These are phyloP conservation scores for Aspergillus sp. DNA, from an alignment of 2,329 filamentous ascomycete species.

Conservation along the genomic window DNA sequence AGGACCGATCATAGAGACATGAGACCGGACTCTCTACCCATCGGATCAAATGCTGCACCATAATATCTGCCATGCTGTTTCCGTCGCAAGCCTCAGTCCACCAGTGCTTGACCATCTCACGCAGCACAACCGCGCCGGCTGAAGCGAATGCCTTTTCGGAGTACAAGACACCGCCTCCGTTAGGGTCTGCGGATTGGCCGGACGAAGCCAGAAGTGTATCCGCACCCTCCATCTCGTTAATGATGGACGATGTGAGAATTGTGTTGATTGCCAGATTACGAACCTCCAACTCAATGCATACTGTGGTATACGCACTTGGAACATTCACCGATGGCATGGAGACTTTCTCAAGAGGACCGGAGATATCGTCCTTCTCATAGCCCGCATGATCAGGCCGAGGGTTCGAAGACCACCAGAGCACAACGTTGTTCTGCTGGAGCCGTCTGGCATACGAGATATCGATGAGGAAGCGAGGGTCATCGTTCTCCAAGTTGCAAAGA, in stretches of 20 bases:
- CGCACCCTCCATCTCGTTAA: constrained; percentile 91
- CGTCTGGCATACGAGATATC: constrained; percentile 92
- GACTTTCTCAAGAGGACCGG: constrained; percentile 78
- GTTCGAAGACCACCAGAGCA: constrained; percentile 93
- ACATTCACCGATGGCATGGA: constrained; percentile 93
- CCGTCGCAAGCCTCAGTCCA: constrained; percentile 92
- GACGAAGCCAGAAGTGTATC: constrained; percentile 85
- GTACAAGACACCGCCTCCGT: constrained; percentile 69
- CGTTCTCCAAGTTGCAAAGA: constrained; percentile 89
- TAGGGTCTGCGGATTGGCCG: constrained; percentile 61
- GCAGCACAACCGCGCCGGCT: constrained; percentile 82
- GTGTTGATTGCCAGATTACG: constrained; percentile 97
- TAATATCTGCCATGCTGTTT: constrained; percentile 92
- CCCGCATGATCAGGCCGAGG: constrained; percentile 92
- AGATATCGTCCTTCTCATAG: constrained; percentile 88
- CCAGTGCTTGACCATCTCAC: constrained; percentile 99
- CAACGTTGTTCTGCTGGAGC: constrained; percentile 85
- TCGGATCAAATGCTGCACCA: constrained; percentile 94
- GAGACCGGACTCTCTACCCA: constrained; percentile 95
- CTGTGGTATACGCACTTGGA: constrained; percentile 88
- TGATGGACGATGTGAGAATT: constrained; percentile 90
- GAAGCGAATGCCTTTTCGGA: constrained; percentile 92
- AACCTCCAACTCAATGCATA: constrained; percentile 92
- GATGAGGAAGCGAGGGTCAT: constrained; percentile 92
- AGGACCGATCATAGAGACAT: constrained; percentile 88